Evolutionary conservation across 108 stramenopile species (phyloP), one percentile per base, ranked within the genome.

Genomic region (Cyclotella baltica): DNA sequence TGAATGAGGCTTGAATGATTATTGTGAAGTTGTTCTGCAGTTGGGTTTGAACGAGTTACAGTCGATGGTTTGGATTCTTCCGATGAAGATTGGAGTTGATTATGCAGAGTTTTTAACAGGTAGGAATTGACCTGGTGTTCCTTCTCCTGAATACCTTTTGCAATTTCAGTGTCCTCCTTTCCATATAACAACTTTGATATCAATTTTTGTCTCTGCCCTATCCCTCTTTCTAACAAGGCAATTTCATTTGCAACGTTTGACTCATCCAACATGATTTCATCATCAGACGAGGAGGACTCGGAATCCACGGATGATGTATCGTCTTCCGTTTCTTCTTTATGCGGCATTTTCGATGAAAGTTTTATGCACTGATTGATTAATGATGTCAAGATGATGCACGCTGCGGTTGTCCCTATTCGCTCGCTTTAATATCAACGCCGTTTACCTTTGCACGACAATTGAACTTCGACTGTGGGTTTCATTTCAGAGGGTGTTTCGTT

Each of bases 301-400:
- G 59, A 61, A 31, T 11, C 59, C 1, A 61, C 59, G 1, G 59
- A 61, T n/a, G 59, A 61, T 1, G 15, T 33, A 61, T 61, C 59
- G n/a, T 61, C 59, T 34, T 34, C 59, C 47, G n/a, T n/a, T 16
- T n/a, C 6, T 48, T 6, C 1, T n/a, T 2, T 4, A 4, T 48
- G 19, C n/a, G 47, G n/a, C 47, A 48, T 48, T 48, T 48, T 48
- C 1, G 4, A 48, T n/a, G n/a, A n/a, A n/a, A n/a, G n/a, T n/a
- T n/a, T n/a, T n/a, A n/a, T n/a, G n/a, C n/a, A n/a, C n/a, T n/a
- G n/a, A n/a, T n/a, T n/a, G n/a, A n/a, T n/a, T n/a, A n/a, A n/a
- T n/a, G n/a, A n/a, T n/a, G n/a, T n/a, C n/a, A n/a, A n/a, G n/a
- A n/a, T n/a, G n/a, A n/a, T n/a, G n/a, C n/a, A n/a, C n/a, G n/a